phyloP scores from a whole-genome alignment of 1,284 basidiomycete species.

The Malassezia dermatis region DNA sequence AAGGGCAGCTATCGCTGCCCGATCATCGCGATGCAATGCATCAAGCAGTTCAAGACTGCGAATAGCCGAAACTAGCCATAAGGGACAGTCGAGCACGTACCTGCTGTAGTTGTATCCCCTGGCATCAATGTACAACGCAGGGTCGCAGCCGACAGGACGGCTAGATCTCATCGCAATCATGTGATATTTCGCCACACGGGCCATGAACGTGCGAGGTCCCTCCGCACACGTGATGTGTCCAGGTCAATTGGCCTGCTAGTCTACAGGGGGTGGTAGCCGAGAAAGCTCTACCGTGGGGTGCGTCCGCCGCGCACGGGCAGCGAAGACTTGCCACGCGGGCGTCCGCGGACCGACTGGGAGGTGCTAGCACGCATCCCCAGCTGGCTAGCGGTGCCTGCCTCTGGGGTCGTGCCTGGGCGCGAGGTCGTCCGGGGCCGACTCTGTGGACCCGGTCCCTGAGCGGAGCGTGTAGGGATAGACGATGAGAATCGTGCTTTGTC shows the following conservation, averaged over 20 bases:
- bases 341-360: not conserved
- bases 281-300: not conserved
- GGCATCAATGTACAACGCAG: not conserved
- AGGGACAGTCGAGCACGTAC: not conserved
- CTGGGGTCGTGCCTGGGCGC: not conserved
- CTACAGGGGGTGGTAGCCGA: not conserved
- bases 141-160: not conserved
- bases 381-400: not conserved
- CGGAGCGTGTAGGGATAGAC: not conserved
- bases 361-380: not conserved
- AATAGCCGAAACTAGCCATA: conserved; percentile 28
- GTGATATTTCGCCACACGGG: not conserved
- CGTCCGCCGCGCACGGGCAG: not conserved
- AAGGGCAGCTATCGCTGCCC: conserved; percentile 23
- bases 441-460: not conserved
- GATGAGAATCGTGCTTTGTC: not conserved
- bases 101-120: not conserved
- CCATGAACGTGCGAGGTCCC: not conserved
- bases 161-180: not conserved
- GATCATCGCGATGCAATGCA: conserved; percentile 54
- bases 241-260: not conserved
- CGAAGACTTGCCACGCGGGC: not conserved
- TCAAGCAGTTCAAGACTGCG: conserved; percentile 67
- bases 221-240: not conserved
- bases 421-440: not conserved